A percentile compares a stretch with the other conserved stretches of the same genome.
phyloP scores from a whole-genome alignment of 2,329 filamentous ascomycete species.

The Cadophora sp. region DNA sequence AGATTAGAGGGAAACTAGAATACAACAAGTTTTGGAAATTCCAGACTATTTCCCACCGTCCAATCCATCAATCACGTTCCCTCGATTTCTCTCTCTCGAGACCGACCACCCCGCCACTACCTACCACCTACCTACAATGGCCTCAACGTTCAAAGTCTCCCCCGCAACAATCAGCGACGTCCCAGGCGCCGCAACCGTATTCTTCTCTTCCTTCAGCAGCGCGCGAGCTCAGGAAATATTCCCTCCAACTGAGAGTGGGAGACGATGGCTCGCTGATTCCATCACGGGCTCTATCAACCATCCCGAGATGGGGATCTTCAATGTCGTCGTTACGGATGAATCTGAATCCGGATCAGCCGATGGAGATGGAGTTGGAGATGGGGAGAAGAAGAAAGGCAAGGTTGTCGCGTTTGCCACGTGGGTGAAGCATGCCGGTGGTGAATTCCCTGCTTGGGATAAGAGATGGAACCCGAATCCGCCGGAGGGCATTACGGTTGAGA shows the following conservation, averaged over 20 bases:
- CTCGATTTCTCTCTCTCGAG: too few species aligned
- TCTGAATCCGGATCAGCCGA: background rate
- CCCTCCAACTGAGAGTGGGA: conserved; percentile 7
- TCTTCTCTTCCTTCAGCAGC: conserved; percentile 5
- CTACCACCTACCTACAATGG: background rate
- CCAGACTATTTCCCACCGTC: too few species aligned
- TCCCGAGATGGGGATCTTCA: background rate
- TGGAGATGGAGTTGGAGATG: background rate
- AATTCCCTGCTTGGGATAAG: background rate
- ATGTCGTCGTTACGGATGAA: background rate
- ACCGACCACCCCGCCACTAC: too few species aligned
- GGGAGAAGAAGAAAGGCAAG: background rate
- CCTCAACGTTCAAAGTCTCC: conserved; percentile 11
- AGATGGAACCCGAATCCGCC: conserved; percentile 2
- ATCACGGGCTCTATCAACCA: background rate
- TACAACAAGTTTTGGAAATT: too few species aligned
- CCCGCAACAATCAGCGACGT: background rate
- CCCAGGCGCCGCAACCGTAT: background rate
- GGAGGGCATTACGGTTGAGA: background rate
- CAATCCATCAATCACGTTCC: background rate
- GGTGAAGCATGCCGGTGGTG: conserved; percentile 5
- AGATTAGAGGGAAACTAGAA: too few species aligned
- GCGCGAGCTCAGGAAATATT: background rate
- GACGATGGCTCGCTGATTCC: conserved; percentile 5
- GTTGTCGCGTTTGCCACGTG: conserved; percentile 1